Conservation (phyloP, 1,284 basidiomycete species). For the Cutaneotrichosporon mucoides region DNA sequence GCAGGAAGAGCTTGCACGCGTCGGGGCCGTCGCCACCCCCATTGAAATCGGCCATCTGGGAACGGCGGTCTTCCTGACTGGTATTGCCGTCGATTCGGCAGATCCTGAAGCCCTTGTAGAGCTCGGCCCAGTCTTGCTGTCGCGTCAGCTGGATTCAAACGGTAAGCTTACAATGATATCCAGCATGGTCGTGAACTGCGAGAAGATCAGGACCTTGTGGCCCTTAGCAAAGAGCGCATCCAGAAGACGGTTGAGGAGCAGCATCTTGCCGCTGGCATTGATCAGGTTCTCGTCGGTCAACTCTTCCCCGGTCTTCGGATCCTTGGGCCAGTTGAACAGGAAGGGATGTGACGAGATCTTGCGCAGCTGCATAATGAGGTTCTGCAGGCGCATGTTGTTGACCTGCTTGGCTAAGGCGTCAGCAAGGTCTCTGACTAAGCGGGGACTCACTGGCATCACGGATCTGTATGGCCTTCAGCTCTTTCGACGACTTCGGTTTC, state of each 20-base stretch:
- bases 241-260: conserved; percentile 83
- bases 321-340: conserved; percentile 82
- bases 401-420: conserved; percentile 64
- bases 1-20: conserved; percentile 75
- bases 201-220: conserved; percentile 89
- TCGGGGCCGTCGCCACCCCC: conserved; percentile 68
- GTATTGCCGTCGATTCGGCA: conserved; percentile 90
- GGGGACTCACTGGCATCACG: conserved; percentile 59
- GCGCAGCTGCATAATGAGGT: conserved; percentile 89
- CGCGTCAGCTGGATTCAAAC: neutral
- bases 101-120: conserved; percentile 72
- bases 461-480: conserved; percentile 53
- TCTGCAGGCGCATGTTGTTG: conserved; percentile 88
- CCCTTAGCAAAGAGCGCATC: conserved; percentile 73
- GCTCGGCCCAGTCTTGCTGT: conserved; percentile 73
- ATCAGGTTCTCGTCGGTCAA: conserved; percentile 72
- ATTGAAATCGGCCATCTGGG: conserved; percentile 83
- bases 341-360: conserved; percentile 86
- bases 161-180: conserved; percentile 70
- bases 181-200: conserved; percentile 93
- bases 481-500: conserved; percentile 43
- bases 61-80: conserved; percentile 68
- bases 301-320: conserved; percentile 59
- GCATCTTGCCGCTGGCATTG: conserved; percentile 91
- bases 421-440: neutral